Evolutionary conservation across 768 basidiomycete genomes (phyloP).

Genomic region (Solioccasus polychromus): DNA sequence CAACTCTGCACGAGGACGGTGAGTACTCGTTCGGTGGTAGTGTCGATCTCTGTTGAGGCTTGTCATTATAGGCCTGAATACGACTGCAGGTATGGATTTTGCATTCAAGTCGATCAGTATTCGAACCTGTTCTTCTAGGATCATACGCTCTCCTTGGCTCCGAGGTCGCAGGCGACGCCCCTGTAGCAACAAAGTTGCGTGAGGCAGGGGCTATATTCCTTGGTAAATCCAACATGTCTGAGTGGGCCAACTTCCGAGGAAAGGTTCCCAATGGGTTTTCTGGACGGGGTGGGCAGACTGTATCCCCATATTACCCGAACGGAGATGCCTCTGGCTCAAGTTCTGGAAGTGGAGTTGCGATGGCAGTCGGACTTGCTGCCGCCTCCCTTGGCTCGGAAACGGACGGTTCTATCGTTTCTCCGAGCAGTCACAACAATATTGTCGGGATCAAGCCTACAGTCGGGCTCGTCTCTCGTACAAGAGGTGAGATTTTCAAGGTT

Average conservation of each 20-base stretch:
- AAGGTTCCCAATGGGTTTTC: conserved; percentile 42
- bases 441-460: conserved; percentile 42
- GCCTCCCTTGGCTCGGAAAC: conserved; percentile 47
- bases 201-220: conserved; percentile 36
- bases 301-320: conserved; percentile 40
- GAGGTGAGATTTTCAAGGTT: conserved; percentile 24
- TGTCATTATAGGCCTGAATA: conserved; percentile 33
- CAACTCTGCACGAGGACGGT: conserved; percentile 33
- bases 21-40: neutral
- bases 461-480: conserved; percentile 38
- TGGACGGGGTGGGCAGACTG: conserved; percentile 44
- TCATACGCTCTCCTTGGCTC: conserved; percentile 37
- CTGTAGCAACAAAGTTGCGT: conserved; percentile 28
- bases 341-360: conserved; percentile 41
- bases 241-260: conserved; percentile 44
- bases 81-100: conserved; percentile 31
- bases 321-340: conserved; percentile 42
- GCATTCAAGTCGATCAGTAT: neutral
- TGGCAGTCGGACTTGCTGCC: conserved; percentile 42
- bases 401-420: conserved; percentile 47
- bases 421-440: conserved; percentile 40
- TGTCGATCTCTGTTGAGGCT: neutral
- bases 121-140: conserved; percentile 19
- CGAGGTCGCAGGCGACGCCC: conserved; percentile 34
- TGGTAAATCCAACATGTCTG: conserved; percentile 44